These are phyloP conservation scores for Neofusicoccum parvum DNA, from an alignment of 2,329 filamentous ascomycete species.

Conservation along the genomic window DNA sequence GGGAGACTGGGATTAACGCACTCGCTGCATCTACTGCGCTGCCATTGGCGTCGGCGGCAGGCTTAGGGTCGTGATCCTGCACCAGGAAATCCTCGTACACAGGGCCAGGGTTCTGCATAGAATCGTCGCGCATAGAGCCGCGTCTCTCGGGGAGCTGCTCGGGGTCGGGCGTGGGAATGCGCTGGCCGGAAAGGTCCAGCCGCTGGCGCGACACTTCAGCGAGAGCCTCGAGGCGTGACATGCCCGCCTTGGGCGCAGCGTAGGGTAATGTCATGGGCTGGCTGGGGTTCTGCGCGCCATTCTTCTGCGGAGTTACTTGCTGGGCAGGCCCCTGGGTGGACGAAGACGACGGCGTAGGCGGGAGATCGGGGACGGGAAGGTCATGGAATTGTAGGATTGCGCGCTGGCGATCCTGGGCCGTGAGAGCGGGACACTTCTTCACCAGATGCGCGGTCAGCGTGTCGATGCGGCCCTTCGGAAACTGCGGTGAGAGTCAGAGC, in stretches of 20 bases:
- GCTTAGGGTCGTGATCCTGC: slow-evolving; percentile 33
- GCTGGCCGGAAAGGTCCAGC: slow-evolving; percentile 59
- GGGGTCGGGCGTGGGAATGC: slow-evolving; percentile 32
- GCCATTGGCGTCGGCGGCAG: slow-evolving; percentile 17
- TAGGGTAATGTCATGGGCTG: slow-evolving; percentile 46
- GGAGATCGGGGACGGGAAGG: slow-evolving; percentile 63
- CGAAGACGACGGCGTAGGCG: slow-evolving; percentile 35
- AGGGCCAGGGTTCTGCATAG: slow-evolving; percentile 23
- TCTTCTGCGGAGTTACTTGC: slow-evolving; percentile 22
- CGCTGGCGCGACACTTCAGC: slow-evolving; percentile 82
- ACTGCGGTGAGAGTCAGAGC: slow-evolving; percentile 44
- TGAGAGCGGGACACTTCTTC: slow-evolving; percentile 82
- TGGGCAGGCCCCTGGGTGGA: slow-evolving; percentile 25
- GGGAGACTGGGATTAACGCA: slow-evolving; percentile 19
- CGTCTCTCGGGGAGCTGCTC: slow-evolving; percentile 30
- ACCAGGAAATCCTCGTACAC: slow-evolving; percentile 42
- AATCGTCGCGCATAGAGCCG: slow-evolving; percentile 23
- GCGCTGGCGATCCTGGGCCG: slow-evolving; percentile 72
- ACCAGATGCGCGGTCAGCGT: slow-evolving; percentile 78
- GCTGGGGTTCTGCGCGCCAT: slow-evolving; percentile 31
- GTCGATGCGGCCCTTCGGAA: slow-evolving; percentile 86
- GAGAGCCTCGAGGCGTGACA: slow-evolving; percentile 81
- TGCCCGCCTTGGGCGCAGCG: slow-evolving; percentile 57
- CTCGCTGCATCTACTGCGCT: slow-evolving; percentile 16
- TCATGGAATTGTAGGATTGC: slow-evolving; percentile 74